Base-by-base conservation (phyloP, 2,329 filamentous ascomycete species). In the Aureobasidium sp. region DNA sequence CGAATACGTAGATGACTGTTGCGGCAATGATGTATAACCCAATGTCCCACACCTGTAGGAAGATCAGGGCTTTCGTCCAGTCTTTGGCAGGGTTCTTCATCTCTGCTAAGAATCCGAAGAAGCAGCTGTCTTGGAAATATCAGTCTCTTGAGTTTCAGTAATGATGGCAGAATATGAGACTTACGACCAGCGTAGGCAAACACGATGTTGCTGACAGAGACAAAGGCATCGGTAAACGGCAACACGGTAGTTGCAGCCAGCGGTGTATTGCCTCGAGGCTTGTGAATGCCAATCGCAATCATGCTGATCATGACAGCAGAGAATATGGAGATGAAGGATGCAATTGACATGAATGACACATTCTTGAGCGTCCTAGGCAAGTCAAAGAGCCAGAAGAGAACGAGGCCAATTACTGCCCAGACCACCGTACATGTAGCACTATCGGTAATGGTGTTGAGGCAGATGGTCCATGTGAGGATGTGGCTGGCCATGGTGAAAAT, bases 401-500 rank as follows among this genome's bases (percentile, higher is more conserved):
- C 68, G 65, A 85, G 68, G 0, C 84, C 85, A 1, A 85, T 75
- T n/a, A 86, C 76, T 1, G 79, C 82, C 75, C 84, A 89, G 0
- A 85, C 77, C 61, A 89, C 83, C 1, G 85, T 86, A 71, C 87
- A 89, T 0, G 81, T 79, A 0, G 78, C 82, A 64, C 87, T 80
- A 5, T 82, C 73, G 3, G 84, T 85, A 60, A 90, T 77, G 57
- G 80, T 84, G 68, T 85, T 85, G 72, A 90, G 81, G 61, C 86
- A 86, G 68, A 90, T 87, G n/a, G 81, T 82, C 65, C 88, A 88
- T 0, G 86, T 88, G 63, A 90, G 74, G 44, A 87, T 78, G 73
- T 91, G 88, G 22, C 85, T 87, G 42, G 82, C 85, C 73, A 87
- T 85, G 65, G 87, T 81, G 73, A 90, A 89, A 60, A 87, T 75